phyloP scores from a whole-genome alignment of 257 asterid species.

The Fraxinus excelsior region DNA sequence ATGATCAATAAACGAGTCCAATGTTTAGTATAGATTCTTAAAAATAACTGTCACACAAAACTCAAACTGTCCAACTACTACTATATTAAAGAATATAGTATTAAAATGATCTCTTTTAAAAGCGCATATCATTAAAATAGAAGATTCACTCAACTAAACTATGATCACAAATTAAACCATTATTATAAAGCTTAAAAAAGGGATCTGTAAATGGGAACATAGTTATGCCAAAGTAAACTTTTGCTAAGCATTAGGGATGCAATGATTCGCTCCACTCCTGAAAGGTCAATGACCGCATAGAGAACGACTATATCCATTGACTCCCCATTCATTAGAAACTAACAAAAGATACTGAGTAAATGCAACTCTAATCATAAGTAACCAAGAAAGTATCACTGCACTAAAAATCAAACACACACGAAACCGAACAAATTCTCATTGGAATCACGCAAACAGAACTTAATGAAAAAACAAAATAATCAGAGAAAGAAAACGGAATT shows the following conservation, averaged over 20 bases:
- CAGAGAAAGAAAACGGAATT: slow-evolving; percentile 11
- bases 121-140: background rate
- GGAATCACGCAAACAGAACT: background rate
- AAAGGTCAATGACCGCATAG: slow-evolving; percentile 12
- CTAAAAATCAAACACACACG: slow-evolving; percentile 22
- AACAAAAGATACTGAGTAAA: slow-evolving; percentile 14
- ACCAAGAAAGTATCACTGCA: slow-evolving; percentile 22
- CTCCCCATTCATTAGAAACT: background rate
- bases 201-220: background rate
- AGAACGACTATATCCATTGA: slow-evolving; percentile 16
- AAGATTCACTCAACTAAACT: background rate
- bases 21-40: background rate
- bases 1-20: slow-evolving; percentile 13
- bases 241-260: slow-evolving; percentile 6
- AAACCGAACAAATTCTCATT: slow-evolving; percentile 8
- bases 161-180: background rate
- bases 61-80: slow-evolving; percentile 16
- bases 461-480: background rate
- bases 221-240: background rate
- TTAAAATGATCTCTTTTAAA: background rate
- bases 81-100: slow-evolving; percentile 2
- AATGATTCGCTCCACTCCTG: slow-evolving; percentile 13
- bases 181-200: background rate
- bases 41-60: slow-evolving; percentile 7
- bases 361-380: slow-evolving; percentile 7